These are phyloP conservation scores for Colletotrichum truncatum DNA, from an alignment of 2,329 filamentous ascomycete species.

Conservation along the genomic window DNA sequence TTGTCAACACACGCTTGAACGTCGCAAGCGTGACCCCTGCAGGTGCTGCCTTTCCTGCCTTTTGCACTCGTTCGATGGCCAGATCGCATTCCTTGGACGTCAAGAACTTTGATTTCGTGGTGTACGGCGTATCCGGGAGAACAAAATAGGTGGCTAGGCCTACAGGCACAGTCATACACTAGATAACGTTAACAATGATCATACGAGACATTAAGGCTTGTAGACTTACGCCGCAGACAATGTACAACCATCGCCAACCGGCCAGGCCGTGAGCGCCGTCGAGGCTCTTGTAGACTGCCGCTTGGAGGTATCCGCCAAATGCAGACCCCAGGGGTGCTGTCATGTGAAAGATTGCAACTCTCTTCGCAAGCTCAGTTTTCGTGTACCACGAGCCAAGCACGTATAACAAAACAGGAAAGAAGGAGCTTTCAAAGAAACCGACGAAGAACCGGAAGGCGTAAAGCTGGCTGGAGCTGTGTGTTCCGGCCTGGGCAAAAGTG, in stretches of 20 bases:
- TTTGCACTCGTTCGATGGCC: constrained; percentile 16
- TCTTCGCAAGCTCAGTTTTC: constrained; percentile 53
- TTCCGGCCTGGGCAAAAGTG: constrained; percentile 18
- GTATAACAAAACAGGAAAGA: constrained; percentile 37
- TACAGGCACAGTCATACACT: constrained; percentile 33
- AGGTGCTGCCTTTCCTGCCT: constrained; percentile 29
- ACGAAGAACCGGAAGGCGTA: constrained; percentile 54
- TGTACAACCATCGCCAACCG: constrained; percentile 50
- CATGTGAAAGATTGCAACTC: constrained; percentile 57
- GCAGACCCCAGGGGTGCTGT: constrained; percentile 61
- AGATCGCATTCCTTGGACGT: constrained; percentile 14
- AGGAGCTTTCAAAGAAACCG: constrained; percentile 49
- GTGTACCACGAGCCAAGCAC: constrained; percentile 55
- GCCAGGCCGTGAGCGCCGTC: constrained; percentile 55
- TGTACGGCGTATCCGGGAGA: constrained; percentile 25
- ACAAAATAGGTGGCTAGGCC: constrained; percentile 13
- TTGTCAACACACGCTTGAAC: constrained; percentile 27
- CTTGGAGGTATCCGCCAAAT: constrained; percentile 65
- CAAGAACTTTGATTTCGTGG: constrained; percentile 7
- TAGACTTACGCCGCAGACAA: constrained; percentile 44
- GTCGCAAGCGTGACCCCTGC: constrained; percentile 28
- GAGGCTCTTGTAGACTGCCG: constrained; percentile 61
- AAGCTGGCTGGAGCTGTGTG: constrained; percentile 41
- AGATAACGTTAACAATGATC: not conserved
- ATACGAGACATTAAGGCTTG: not conserved